These are phyloP conservation scores for Gnetum montanum DNA, from an alignment of 75 land plant species.

Conservation along the genomic window DNA sequence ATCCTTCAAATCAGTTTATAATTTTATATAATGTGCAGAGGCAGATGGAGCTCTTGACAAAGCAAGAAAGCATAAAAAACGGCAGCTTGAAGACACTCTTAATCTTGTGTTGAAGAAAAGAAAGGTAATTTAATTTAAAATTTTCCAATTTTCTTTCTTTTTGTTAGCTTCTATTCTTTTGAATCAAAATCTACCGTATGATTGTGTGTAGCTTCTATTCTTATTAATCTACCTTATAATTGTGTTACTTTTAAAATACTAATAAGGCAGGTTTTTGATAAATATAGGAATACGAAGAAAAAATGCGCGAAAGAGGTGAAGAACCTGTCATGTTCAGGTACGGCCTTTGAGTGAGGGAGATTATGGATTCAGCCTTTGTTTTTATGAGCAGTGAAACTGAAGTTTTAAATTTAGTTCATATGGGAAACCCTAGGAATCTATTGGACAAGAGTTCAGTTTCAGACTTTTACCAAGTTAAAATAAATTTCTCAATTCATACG, in stretches of 20 bases:
- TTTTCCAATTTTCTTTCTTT: not conserved
- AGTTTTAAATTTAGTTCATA: no score
- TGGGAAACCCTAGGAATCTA: no score
- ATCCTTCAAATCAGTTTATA: no score
- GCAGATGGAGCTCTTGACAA: slow-evolving; percentile 99
- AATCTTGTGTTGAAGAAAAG: slow-evolving; percentile 92
- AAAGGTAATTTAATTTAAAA: slow-evolving; percentile 52
- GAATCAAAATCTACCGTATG: not conserved
- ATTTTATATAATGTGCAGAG: slow-evolving; percentile 66
- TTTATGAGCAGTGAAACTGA: no score
- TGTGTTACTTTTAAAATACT: no score
- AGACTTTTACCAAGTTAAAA: no score
- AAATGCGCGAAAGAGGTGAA: slow-evolving; percentile 97
- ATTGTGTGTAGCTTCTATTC: not conserved
- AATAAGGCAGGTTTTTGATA: no score
- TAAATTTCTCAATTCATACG: no score
- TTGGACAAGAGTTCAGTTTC: no score
- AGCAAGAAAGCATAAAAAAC: slow-evolving; percentile 95
- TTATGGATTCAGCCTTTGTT: no score
- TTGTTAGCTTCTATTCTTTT: not conserved
- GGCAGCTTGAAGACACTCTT: slow-evolving; percentile 96
- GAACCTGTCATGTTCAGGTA: slow-evolving; percentile 98
- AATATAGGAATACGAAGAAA: slow-evolving; percentile 93
- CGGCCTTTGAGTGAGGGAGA: no score
- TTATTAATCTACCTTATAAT: slow-evolving; percentile 6